Evolutionary conservation across 768 basidiomycete species (phyloP), one percentile per base, ranked within the genome.

Genomic region (Russula emetica): DNA sequence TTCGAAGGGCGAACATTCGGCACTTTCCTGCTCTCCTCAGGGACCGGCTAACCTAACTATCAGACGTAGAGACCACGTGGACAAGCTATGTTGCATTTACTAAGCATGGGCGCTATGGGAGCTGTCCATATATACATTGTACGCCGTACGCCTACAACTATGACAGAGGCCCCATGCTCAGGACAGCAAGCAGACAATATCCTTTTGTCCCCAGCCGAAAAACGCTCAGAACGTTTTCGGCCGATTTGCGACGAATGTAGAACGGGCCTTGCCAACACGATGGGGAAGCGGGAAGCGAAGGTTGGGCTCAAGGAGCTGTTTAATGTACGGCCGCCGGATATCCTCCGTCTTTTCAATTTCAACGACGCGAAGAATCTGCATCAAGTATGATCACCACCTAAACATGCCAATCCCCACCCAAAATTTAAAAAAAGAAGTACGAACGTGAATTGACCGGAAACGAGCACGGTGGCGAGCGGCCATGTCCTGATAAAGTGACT

Each of bases 401-500:
- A 50, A 26, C 22, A 55, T 34, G 24, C 26, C 6, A 11, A 32
- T 45, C 18, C 22, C 26, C 18, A 3, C 6, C 28, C 38, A 36
- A 30, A 16, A 18, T 40, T 40, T 5, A 30, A 30, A 14, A 16
- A 22, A n/a, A 38, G n/a, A 30, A 32, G 10, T 34, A 74, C 90
- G 68, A 70, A 95, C 92, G 78, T 96, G 94, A 77, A 98, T 95
- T 50, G 93, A 98, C 78, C 96, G 85, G 88, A 98, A 98, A 76
- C 97, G 94, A 69, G 97, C 97, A 79, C 96, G 94, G 78, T 99
- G 96, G 70, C 95, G 85, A 67, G 97, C 94, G 72, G 97, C 93
- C 96, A 99, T 98, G 79, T 98, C 96, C 81, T 98, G 96, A 86
- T 98, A 98, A 76, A 98, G 78, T 71, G 87, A 83, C 83, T 91